A percentile compares a stretch with the other conserved stretches of the same genome.
Conservation (phyloP, 306 rosid species). For the Oxytropis ochrocephala region DNA sequence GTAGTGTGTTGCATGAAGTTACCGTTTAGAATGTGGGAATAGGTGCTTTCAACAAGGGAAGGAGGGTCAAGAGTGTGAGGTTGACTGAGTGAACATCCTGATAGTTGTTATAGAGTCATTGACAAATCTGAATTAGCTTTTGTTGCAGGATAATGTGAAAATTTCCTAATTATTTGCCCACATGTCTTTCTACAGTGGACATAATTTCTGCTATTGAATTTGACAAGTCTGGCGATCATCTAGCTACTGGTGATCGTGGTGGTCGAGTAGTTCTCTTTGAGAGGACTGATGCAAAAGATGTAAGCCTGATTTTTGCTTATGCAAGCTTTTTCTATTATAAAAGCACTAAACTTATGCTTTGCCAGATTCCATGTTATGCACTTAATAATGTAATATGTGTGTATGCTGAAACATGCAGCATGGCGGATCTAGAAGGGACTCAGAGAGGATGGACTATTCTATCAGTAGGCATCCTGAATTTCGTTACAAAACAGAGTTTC, state of each 20-base stretch:
- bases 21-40: background rate
- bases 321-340: background rate
- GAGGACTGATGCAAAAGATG: conserved; percentile 94
- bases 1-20: background rate
- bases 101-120: conserved; percentile 14
- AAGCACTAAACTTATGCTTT: background rate
- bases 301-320: conserved; percentile 33
- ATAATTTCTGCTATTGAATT: conserved; percentile 98
- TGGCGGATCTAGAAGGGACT: conserved; percentile 78
- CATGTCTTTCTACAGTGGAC: conserved; percentile 66
- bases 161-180: conserved; percentile 22
- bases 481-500: conserved; percentile 99
- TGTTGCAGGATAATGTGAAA: conserved; percentile 6
- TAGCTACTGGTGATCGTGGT: conserved; percentile 99
- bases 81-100: background rate
- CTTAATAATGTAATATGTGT: conserved; percentile 18
- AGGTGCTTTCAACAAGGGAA: background rate
- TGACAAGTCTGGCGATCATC: conserved; percentile 95
- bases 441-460: conserved; percentile 80
- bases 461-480: conserved; percentile 87
- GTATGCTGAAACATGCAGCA: conserved; percentile 50
- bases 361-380: background rate
- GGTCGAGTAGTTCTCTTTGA: conserved; percentile 99
- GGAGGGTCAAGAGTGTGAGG: conserved; percentile 9
- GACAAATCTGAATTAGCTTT: conserved; percentile 9